Evolutionary conservation across 768 basidiomycete genomes (phyloP), one percentile per base, ranked within the genome.

Genomic region (Boletus sp.): DNA sequence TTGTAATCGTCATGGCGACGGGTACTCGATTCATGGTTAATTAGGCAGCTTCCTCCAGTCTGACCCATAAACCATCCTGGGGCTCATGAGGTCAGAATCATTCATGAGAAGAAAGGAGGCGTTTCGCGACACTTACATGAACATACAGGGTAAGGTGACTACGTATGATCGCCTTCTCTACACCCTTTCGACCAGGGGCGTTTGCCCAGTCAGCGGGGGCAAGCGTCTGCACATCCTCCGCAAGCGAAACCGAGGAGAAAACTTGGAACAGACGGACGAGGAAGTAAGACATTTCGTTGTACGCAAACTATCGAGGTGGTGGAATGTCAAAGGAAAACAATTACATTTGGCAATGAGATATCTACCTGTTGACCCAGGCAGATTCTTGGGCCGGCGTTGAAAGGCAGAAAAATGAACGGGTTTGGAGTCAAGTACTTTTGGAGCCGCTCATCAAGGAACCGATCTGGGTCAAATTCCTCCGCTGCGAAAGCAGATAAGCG

Each of bases 251-350:
- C 1, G 60, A 59, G 4, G 75, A 75, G 64, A 84, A 84, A 10
- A 64, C 65, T 61, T 87, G 85, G 7, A 86, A 66, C 13, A 87
- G 70, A 10, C 81, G 77, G 44, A 84, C 74, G 46, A 87, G 74
- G 69, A 85, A 77, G 70, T 83, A 87, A 1, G 83, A 85, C 1
- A 75, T 69, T 63, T 85, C 83, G 55, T 85, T 76, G 64, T 86
- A 87, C 5, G 85, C 85, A 60, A 85, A 85, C 79, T 85, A 42
- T 23, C 32, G 4, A 37, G 8, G 48, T n/a, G 37, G 33, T 13
- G 1, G 49, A 34, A 53, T 33, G 23, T 58, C 47, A 50, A 47
- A 54, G 2, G 50, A 41, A 11, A 25, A 3, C 1, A 9, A 8
- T 9, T 5, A 13, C 8, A 46, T 6, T 23, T 3, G 21, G 11